Base-by-base conservation (phyloP, 768 basidiomycete species). In the Termitomyces sp. region DNA sequence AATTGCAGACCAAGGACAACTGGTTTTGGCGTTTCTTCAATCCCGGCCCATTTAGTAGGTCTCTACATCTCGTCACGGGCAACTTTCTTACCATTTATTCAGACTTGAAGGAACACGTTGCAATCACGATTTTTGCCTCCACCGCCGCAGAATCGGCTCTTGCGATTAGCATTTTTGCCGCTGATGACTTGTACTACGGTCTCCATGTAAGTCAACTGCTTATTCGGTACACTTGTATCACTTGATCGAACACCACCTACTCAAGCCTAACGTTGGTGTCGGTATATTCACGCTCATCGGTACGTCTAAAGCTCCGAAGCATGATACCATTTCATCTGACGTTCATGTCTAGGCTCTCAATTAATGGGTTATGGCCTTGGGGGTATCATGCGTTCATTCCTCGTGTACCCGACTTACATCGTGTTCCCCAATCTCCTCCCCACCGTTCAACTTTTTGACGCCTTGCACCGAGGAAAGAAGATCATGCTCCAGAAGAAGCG, bases 141-240 rank as follows among this genome's bases (percentile, higher is more conserved):
- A 85, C 84, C 0, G 84, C 84, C 2, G 80, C 82, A 1, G 74
- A 77, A 2, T 82, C 82, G 1, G 83, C 84, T 0, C 70, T 81
- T 12, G 82, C 82, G 0, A 84, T 84, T 65, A 81, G 77, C 54
- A 77, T 84, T 59, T 83, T 85, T 54, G 84, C 84, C 3, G 81
- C 83, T 0, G 74, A 85, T 37, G 77, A 79, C 62, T 64, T 72
- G 45, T 76, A 68, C 59, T 83, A 82, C 62, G 65, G 72, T 56
- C 71, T 80, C 56, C 69, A 77, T 68, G 65, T 74, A 56, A 46
- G 61, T 57, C 3, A 15, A 9, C 5, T 16, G 20, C 18, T n/a
- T 24, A 51, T 51, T 36, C 9, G 12, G 15, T 2, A 18, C 22
- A 34, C 15, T 50, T 4, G 16, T 36, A 36, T 24, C 5, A 36